Evolutionary conservation across 75 land plant species (phyloP).

Genomic region (Adiantum capillusveneris): DNA sequence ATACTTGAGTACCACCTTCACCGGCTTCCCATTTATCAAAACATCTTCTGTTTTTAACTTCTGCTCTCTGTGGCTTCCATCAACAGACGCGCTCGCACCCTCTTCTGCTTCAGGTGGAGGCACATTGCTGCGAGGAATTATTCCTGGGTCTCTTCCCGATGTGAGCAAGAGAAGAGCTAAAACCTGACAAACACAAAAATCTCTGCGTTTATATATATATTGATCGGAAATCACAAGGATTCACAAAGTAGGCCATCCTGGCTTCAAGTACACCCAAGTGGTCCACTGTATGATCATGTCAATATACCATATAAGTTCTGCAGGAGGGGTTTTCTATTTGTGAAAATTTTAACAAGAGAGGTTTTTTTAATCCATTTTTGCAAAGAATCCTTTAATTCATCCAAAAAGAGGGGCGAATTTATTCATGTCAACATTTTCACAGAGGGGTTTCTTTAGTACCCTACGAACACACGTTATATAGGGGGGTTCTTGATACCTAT

Average conservation of each 20-base stretch:
- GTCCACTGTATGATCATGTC: no score
- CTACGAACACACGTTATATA: no score
- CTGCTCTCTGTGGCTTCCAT: conserved; percentile 20
- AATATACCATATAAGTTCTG: no score
- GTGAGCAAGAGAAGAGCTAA: conserved; percentile 48
- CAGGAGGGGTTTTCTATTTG: no score
- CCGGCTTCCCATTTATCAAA: conserved; percentile 45
- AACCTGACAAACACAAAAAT: conserved; percentile 9
- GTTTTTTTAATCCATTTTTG: no score
- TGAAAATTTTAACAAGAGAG: no score
- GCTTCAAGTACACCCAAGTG: no score
- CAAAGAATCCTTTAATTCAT: not conserved
- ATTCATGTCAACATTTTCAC: no score
- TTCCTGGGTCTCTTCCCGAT: conserved; percentile 70
- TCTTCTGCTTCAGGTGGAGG: conserved; percentile 52
- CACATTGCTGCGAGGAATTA: conserved; percentile 47
- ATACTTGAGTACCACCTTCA: conserved; percentile 46
- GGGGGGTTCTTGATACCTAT: no score
- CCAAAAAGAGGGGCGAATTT: not conserved
- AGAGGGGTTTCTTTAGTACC: no score
- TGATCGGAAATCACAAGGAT: not conserved
- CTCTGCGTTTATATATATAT: not conserved
- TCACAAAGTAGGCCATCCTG: not conserved
- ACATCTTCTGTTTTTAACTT: conserved; percentile 47
- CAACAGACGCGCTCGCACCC: conserved; percentile 33